Evolutionary conservation across 1,139 yeast genomes (phyloP).

Genomic region (Sugiyamaella neomexicana): DNA sequence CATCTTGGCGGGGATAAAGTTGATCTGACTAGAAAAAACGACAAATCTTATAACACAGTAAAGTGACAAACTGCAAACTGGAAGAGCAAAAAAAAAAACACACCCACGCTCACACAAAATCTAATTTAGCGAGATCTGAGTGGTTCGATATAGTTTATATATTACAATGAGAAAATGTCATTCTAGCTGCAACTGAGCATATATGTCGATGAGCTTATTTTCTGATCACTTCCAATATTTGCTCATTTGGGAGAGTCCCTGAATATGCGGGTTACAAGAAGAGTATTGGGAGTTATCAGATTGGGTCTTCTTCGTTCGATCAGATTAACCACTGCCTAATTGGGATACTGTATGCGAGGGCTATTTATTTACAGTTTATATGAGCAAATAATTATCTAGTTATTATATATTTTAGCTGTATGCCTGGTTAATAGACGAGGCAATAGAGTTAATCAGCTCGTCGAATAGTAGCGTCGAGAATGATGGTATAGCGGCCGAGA

Average conservation of each 20-base stretch:
- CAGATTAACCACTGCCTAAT: conserved; percentile 3
- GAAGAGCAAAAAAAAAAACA: neutral
- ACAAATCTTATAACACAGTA: too few species aligned
- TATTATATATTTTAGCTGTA: neutral
- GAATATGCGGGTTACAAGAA: neutral
- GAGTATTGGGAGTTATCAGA: conserved; percentile 9
- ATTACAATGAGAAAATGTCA: too few species aligned
- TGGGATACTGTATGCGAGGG: conserved; percentile 7
- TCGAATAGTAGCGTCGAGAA: too few species aligned
- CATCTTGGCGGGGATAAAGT: neutral
- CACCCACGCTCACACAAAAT: neutral
- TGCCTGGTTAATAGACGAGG: neutral
- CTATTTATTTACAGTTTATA: neutral
- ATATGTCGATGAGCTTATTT: conserved; percentile 3
- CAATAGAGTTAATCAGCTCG: neutral
- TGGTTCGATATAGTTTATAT: too few species aligned
- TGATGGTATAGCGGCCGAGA: neutral
- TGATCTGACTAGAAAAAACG: neutral
- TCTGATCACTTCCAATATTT: neutral
- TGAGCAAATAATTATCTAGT: conserved; percentile 2
- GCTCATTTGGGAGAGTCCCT: conserved; percentile 2
- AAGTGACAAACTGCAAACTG: neutral
- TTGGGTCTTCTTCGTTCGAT: neutral
- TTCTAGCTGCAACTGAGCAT: neutral
- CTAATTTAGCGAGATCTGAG: too few species aligned